Percentiles rank a stretch among this genome's conserved stretches.
phyloP scores from a whole-genome alignment of 1,284 basidiomycete species.

The Entoloma clypeatum region DNA sequence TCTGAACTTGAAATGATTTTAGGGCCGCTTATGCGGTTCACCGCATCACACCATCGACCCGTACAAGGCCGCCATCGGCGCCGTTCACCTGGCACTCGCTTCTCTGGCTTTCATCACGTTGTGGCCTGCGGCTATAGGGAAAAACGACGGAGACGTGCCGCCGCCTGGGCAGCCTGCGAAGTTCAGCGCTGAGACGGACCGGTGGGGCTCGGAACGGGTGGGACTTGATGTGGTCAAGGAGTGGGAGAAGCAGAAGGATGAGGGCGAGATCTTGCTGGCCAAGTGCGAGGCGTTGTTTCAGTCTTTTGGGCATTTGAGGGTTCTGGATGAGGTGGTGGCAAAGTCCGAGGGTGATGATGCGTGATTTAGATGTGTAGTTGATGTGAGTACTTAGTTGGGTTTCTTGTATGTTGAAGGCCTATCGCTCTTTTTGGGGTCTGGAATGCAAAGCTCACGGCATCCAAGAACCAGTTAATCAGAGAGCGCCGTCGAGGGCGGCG shows the following conservation, averaged over 20 bases:
- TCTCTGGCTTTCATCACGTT: conserved; percentile 45
- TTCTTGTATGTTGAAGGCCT: no score
- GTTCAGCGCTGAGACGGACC: conserved; percentile 52
- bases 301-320: conserved; percentile 9
- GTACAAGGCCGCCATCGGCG: conserved; percentile 62
- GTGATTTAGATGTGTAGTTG: no score
- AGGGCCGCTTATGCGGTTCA: conserved; percentile 70
- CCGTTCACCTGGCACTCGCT: conserved; percentile 59
- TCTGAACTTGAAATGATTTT: conserved; percentile 4
- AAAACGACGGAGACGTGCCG: conserved; percentile 10
- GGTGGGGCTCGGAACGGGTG: conserved; percentile 53
- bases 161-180: conserved; percentile 25
- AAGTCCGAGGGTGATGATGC: no score
- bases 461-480: no score
- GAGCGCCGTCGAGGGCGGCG: no score
- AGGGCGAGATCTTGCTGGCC: conserved; percentile 45
- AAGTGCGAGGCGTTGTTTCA: conserved; percentile 44
- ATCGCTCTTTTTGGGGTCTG: no score
- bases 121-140: conserved; percentile 20
- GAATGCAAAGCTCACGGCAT: no score
- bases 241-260: conserved; percentile 46
- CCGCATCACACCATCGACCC: conserved; percentile 55
- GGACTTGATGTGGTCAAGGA: conserved; percentile 44
- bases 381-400: no score
- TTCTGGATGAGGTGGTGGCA: no score